Evolutionary conservation across 169 alveolate genomes (phyloP).

Genomic region (Eimeria praecox): DNA sequence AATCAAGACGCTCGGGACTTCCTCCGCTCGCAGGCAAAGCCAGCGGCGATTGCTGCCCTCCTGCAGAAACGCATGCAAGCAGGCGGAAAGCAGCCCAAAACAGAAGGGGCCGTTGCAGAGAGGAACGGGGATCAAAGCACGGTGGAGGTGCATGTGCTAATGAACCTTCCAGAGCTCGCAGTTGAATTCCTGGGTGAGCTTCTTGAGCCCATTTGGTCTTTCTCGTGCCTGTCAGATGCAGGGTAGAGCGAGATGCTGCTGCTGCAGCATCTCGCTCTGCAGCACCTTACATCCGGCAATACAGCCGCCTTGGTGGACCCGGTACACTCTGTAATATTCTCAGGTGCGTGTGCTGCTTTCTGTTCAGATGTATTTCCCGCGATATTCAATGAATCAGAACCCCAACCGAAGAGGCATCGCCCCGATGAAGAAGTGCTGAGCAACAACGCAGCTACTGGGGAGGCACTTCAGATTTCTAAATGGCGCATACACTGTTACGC

Average conservation of each 20-base stretch:
- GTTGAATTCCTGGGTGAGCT: constrained; percentile 91
- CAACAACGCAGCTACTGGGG: neutral
- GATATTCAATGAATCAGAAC: constrained; percentile 29
- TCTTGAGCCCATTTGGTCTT: neutral
- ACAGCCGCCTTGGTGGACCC: neutral
- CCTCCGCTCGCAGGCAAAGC: constrained; percentile 44
- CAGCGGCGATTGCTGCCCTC: constrained; percentile 62
- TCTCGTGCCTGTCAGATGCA: neutral
- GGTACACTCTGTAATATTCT: neutral
- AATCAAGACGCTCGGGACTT: constrained; percentile 72
- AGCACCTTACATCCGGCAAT: neutral
- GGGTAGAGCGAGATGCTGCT: neutral
- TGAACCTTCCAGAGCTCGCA: constrained; percentile 95
- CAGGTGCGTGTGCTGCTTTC: neutral
- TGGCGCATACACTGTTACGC: constrained; percentile 83
- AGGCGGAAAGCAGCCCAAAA: neutral
- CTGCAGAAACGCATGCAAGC: constrained; percentile 30
- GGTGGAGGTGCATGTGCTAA: constrained; percentile 90
- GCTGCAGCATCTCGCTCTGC: neutral
- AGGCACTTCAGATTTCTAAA: neutral
- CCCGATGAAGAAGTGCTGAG: neutral
- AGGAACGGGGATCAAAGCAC: constrained; percentile 27
- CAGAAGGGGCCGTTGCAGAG: neutral
- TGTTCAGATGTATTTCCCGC: constrained; percentile 74
- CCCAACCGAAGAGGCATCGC: constrained; percentile 54